Conservation (phyloP, 306 rosid genomes). For the Echinosophora koreensis region DNA sequence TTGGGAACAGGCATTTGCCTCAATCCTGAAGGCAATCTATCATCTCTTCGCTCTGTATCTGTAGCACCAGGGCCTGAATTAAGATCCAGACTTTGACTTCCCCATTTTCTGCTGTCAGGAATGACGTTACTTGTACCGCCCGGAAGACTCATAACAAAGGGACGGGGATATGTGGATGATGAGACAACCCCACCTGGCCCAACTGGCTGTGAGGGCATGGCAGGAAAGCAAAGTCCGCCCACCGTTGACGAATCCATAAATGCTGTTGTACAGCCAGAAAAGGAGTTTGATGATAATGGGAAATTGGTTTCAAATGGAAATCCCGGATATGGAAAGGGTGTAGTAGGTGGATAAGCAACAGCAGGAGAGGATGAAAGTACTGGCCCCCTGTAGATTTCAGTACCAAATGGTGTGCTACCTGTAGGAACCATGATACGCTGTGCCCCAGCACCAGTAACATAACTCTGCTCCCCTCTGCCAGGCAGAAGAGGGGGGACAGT, state of each 20-base stretch:
- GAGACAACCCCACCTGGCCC: conserved; percentile 79
- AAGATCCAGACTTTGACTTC: conserved; percentile 88
- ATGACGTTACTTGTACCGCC: conserved; percentile 75
- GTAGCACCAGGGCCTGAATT: conserved; percentile 84
- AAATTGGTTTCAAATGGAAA: conserved; percentile 90
- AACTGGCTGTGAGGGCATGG: conserved; percentile 77
- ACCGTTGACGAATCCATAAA: conserved; percentile 83
- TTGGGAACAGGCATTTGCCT: conserved; percentile 75
- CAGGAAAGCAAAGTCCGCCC: conserved; percentile 80
- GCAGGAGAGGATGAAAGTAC: conserved; percentile 91
- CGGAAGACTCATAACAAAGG: conserved; percentile 80
- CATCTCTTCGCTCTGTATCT: conserved; percentile 78
- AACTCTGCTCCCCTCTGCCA: conserved; percentile 86
- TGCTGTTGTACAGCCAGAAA: conserved; percentile 81
- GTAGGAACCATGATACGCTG: conserved; percentile 84
- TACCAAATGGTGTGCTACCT: conserved; percentile 67
- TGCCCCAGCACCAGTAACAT: conserved; percentile 67
- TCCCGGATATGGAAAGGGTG: conserved; percentile 80
- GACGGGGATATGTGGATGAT: conserved; percentile 76
- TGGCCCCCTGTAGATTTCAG: conserved; percentile 83
- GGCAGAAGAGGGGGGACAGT: conserved; percentile 75
- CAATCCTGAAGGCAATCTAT: conserved; percentile 68
- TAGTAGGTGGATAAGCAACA: conserved; percentile 69
- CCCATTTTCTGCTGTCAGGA: conserved; percentile 91
- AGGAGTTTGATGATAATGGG: conserved; percentile 76